Evolutionary conservation across 2,329 filamentous ascomycete genomes (phyloP), one percentile per base, ranked within the genome.

Genomic region (Hypoxylon sp.): DNA sequence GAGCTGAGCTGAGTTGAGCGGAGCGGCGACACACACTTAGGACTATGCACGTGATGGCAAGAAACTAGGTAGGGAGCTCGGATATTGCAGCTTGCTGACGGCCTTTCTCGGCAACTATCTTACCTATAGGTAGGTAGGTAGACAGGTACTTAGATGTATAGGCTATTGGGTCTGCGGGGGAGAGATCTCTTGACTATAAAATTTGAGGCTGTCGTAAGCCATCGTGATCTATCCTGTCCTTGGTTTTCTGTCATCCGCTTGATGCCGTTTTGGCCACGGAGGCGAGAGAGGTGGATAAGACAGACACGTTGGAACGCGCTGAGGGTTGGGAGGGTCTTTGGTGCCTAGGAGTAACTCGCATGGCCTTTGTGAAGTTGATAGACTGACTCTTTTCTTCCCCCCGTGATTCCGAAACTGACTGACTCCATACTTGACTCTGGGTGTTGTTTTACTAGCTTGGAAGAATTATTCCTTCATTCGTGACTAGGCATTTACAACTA

Each of bases 181-280:
- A 67, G 68, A 60, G 68, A 60, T 67, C 67, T 65, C 42, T 70
- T 70, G 68, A 66, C 65, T 44, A 31, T 6, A 26, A 66, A 61
- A 58, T 61, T 61, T 58, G 35, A 44, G 42, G 13, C 35, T 29
- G 33, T 29, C 13, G 17, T 53, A 3, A 46, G 44, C 24, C 55
- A 53, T 64, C 60, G 61, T 60, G 66, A 60, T 29, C 44, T 19
- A 3, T 54, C 1, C 22, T 29, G 26, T 9, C 5, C 29, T 31
- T 31, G 14, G 19, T 17, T 17, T 22, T 35, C 33, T 46, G 35
- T 13, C 58, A 60, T 37, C 13, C 48, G 58, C 47, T 37, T 39
- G n/a, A 26, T 37, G 33, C 24, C 10, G 6, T 35, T 22, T 39
- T 51, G 24, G 22, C n/a, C 39, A 8, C 17, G 46, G 46, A 42